Evolutionary conservation across 345 rosid species (phyloP), one percentile per base, ranked within the genome.

Genomic region (Moricandia arvensis): DNA sequence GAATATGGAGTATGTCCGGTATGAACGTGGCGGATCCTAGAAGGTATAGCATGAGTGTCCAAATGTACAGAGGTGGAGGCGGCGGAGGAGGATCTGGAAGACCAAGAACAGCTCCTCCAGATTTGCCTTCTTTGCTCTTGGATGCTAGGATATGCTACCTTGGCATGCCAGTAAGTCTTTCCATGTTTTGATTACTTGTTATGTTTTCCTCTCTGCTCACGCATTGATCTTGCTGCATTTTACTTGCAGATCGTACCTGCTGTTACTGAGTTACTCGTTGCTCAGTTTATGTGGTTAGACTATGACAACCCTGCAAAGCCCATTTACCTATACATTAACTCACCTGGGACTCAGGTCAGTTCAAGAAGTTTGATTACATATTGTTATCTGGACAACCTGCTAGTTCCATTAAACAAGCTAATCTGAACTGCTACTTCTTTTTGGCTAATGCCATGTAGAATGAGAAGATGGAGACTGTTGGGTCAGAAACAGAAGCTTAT

Each of bases 401-500:
- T 31, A 3, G 34, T 31, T 31, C 3, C 34, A 2, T 2, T 31
- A 3, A 31, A 31, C 3, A 31, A 34, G n/a, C n/a, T n/a, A n/a
- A 26, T 51, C 61, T 66, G 17, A 34, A 31, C 8, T 3, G 21
- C 5, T 66, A 6, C 35, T 60, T 29, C 15, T 35, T 66, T 27
- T 60, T 66, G n/a, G 21, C 30, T 43, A 53, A 53, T 79, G 34
- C 76, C 34, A 60, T 86, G 65, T 79, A 92, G 99, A 84, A 91
- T 85, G 96, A 87, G 80, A 86, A 89, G 82, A 84, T 76, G 88
- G 91, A 95, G 83, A 84, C 86, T 31, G 97, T 95, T 75, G 99
- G 96, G 67, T 83, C 97, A 51, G 99, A 95, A 80, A 86, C 93
- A 4, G 99, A 90, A 68, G 97, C 97, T 72, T 95, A 82, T 85